Evolutionary conservation across 768 basidiomycete species (phyloP), one percentile per base, ranked within the genome.

Genomic region (Collybia nuda): DNA sequence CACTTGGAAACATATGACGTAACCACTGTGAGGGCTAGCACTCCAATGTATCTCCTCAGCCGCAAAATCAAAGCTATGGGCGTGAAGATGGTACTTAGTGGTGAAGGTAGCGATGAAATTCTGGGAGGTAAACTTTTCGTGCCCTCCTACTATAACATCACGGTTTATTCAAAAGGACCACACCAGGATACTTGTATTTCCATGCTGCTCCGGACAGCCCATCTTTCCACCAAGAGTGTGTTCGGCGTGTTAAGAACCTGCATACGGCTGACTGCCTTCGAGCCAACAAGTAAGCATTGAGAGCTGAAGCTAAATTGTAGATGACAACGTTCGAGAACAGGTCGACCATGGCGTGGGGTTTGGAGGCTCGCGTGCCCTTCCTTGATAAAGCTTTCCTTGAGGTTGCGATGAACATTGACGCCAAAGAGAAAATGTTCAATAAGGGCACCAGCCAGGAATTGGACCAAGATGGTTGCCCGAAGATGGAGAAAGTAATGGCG

Each of bases 41-140:
- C 95, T 3, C 97, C 97, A 2, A 99, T 99, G 97, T 98, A 98
- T 70, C 85, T 99, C 23, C 83, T 99, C 52, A 93, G 90, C 65
- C 82, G 97, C 43, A 98, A 99, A 74, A 95, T 99, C 75, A 99
- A 98, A 74, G 96, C 97, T 3, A 98, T 93, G 91, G 97, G 97
- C 51, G 97, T 99, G 47, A 99, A 99, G 75, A 99, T 99, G 97
- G 97, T 99, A 14, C 78, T 98, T 29, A 92, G 89, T 56, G 97
- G 97, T 15, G 97, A 99, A 70, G 97, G 97, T 35, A 93, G 90
- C 55, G 97, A 99, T 60, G 97, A 99, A 70, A 93, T 98, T 54
- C 82, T 98, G 32, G 96, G 96, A 74, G 95, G 94, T 90, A 64
- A 57, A 59, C 61, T 2, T 26, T 28, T 26, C 7, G 24, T 46